Percentiles rank a stretch among this genome's conserved stretches.
These are phyloP conservation scores for Onygenales sp. DNA, from an alignment of 2,329 filamentous ascomycete genomes.

Conservation along the genomic window DNA sequence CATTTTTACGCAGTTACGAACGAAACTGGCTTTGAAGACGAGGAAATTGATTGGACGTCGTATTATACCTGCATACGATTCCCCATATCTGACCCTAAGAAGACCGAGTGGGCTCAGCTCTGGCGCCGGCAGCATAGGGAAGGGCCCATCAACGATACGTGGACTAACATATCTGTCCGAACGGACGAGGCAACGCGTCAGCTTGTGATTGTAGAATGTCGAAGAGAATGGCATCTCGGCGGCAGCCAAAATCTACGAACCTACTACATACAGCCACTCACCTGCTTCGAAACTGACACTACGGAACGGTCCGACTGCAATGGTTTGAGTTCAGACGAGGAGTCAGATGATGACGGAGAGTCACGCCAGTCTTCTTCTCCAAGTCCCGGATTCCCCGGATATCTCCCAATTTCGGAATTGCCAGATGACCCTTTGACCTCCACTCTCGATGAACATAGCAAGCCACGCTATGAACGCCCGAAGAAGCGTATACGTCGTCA, in stretches of 20 bases:
- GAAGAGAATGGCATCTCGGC: conserved; percentile 56
- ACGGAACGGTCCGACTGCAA: background rate
- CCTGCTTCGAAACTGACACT: conserved; percentile 15
- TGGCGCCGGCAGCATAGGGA: conserved; percentile 61
- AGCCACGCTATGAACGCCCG: conserved; percentile 26
- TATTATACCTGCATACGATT: conserved; percentile 61
- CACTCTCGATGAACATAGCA: conserved; percentile 17
- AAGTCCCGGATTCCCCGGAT: conserved; percentile 8
- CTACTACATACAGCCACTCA: conserved; percentile 49
- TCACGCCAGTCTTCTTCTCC: background rate
- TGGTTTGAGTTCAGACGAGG: background rate
- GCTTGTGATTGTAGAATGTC: conserved; percentile 55
- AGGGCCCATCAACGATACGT: conserved; percentile 64
- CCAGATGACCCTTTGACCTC: conserved; percentile 22
- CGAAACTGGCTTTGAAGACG: conserved; percentile 50
- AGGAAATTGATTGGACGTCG: conserved; percentile 57
- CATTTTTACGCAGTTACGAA: conserved; percentile 64
- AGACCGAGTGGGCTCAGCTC: conserved; percentile 41
- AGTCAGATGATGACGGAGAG: background rate
- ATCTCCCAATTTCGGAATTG: conserved; percentile 10
- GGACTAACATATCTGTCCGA: conserved; percentile 57
- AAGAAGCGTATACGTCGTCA: conserved; percentile 28
- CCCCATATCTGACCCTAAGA: conserved; percentile 40
- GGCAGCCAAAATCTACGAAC: conserved; percentile 52
- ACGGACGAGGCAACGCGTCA: conserved; percentile 50